phyloP scores from a whole-genome alignment of 2,329 filamentous ascomycete genomes.

The Aspergillus neoniger region DNA sequence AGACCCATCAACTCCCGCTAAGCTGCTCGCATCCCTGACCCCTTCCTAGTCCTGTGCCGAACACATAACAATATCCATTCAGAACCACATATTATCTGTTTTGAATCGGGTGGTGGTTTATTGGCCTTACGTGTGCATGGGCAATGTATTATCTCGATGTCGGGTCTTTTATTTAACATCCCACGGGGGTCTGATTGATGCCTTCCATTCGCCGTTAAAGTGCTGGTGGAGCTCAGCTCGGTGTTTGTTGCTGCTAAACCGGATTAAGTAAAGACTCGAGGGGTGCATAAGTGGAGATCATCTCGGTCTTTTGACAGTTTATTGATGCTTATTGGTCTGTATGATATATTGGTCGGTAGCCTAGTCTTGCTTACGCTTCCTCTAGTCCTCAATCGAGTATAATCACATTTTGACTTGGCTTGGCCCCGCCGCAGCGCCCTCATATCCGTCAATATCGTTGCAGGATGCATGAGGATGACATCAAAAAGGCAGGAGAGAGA shows the following conservation, averaged over 20 bases:
- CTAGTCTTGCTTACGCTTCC: no score
- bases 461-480: neutral
- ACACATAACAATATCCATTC: neutral
- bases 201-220: neutral
- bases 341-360: neutral
- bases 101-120: neutral
- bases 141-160: neutral
- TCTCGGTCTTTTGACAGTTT: neutral
- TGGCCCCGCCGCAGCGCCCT: neutral
- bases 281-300: neutral
- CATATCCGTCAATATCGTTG: neutral
- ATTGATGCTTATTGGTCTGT: neutral
- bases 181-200: neutral
- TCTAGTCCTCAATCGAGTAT: neutral
- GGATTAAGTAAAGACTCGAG: neutral
- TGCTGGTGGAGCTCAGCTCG: neutral
- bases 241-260: neutral
- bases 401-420: neutral
- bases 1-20: neutral
- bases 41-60: neutral
- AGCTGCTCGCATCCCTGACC: neutral
- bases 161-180: neutral
- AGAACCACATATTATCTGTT: no score
- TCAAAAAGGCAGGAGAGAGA: neutral
- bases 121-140: neutral